Conservation (phyloP, 2,329 filamentous ascomycete genomes). For the Rosellinia necatrix region DNA sequence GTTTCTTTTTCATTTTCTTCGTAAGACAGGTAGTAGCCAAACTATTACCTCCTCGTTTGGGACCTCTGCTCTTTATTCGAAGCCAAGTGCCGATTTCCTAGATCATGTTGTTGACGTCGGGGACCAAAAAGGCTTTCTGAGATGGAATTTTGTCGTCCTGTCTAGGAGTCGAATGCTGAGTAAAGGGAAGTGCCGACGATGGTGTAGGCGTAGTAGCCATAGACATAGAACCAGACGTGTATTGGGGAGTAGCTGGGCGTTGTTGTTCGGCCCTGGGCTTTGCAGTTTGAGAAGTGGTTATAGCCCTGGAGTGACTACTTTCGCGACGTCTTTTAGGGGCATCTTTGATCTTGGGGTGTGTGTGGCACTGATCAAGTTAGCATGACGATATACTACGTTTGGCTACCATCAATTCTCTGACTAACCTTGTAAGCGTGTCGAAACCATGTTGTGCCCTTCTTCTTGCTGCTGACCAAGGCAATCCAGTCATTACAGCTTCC, state of each 20-base stretch:
- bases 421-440: constrained; percentile 83
- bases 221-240: constrained; percentile 44
- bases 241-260: constrained; percentile 50
- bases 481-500: constrained; percentile 82
- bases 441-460: constrained; percentile 93
- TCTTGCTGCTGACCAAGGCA: constrained; percentile 80
- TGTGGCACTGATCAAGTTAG: constrained; percentile 62
- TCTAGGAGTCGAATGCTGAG: constrained; percentile 36
- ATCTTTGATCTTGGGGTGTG: constrained; percentile 73
- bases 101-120: constrained; percentile 54
- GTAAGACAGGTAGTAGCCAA: no score
- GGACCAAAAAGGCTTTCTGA: constrained; percentile 42
- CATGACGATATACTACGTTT: not conserved
- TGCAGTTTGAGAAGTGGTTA: constrained; percentile 49
- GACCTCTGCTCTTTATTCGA: constrained; percentile 2
- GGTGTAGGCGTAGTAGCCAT: constrained; percentile 47
- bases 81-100: constrained; percentile 33
- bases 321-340: constrained; percentile 70
- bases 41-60: no score
- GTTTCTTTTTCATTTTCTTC: no score
- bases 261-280: constrained; percentile 55
- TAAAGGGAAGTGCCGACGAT: constrained; percentile 35
- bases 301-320: constrained; percentile 55
- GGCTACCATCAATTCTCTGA: not conserved
- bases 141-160: constrained; percentile 37